A percentile compares a stretch with the other conserved stretches of the same genome.
phyloP scores from a whole-genome alignment of 345 rosid genomes.

The Excoecaria cochinchinensis region DNA sequence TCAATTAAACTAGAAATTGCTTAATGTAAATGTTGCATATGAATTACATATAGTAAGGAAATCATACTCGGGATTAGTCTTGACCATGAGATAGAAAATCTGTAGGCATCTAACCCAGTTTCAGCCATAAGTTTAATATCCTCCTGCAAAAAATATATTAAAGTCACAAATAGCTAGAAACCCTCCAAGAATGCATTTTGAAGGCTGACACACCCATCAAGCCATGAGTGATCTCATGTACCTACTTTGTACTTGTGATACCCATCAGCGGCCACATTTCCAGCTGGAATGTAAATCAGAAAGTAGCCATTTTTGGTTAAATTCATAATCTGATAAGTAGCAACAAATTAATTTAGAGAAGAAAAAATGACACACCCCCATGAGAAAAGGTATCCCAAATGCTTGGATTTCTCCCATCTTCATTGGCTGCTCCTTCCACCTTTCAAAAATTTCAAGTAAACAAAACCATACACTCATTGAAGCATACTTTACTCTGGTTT shows the following conservation, averaged over 20 bases:
- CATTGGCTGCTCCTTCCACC: constrained; percentile 66
- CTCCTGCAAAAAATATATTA: constrained; percentile 41
- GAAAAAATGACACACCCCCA: constrained; percentile 28
- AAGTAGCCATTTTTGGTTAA: not conserved
- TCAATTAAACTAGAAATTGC: not conserved
- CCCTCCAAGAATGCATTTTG: no score
- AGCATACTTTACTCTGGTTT: not conserved
- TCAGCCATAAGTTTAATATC: constrained; percentile 77
- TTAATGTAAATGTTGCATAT: not conserved
- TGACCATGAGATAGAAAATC: constrained; percentile 82
- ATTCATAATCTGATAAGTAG: not conserved
- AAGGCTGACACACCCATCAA: no score
- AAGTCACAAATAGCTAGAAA: not conserved
- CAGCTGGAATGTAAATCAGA: constrained; percentile 36
- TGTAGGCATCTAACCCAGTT: constrained; percentile 63
- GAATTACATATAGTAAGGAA: not conserved
- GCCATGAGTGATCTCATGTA: no score
- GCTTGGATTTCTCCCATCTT: constrained; percentile 66
- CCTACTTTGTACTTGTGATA: constrained; percentile 68
- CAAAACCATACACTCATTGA: not conserved
- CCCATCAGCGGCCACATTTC: constrained; percentile 49
- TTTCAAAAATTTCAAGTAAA: not conserved
- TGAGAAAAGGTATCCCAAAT: constrained; percentile 60
- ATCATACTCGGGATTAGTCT: constrained; percentile 70
- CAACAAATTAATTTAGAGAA: not conserved